phyloP scores from a whole-genome alignment of 2,329 filamentous ascomycete genomes.

The Apiospora arundinis region DNA sequence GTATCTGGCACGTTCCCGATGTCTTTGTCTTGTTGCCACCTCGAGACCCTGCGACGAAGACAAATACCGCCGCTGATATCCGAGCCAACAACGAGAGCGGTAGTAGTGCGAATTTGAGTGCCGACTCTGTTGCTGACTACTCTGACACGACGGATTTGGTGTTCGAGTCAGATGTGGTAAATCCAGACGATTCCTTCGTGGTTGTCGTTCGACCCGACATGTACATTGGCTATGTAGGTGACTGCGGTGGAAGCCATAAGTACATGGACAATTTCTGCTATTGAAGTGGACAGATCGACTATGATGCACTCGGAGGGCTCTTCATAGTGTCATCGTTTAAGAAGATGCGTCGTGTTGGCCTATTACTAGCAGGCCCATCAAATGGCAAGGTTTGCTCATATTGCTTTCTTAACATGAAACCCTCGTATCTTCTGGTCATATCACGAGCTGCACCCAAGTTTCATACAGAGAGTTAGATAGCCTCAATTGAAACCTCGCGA shows the following conservation, averaged over 20 bases:
- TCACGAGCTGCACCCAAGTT: no score
- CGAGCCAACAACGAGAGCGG: no score
- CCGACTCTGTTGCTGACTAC: constrained; percentile 2
- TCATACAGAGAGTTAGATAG: no score
- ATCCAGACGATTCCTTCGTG: constrained; percentile 34
- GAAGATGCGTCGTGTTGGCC: no score
- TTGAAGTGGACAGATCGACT: neutral
- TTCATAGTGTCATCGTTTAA: no score
- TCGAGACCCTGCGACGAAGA: neutral
- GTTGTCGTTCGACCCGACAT: constrained; percentile 49
- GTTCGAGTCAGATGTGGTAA: constrained; percentile 42
- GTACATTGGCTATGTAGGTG: constrained; percentile 47
- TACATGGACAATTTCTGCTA: constrained; percentile 28
- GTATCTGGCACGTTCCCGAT: neutral
- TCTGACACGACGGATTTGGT: constrained; percentile 27
- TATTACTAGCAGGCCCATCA: no score
- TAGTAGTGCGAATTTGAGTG: neutral
- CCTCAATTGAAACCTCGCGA: no score
- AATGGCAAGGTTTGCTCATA: no score
- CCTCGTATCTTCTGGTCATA: no score
- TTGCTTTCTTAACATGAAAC: no score
- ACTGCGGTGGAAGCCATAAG: constrained; percentile 33
- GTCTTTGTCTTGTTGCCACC: constrained; percentile 25
- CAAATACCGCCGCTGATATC: no score
- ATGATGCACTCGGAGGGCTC: no score